Conservation (phyloP, 2,329 filamentous ascomycete species). For the Triangularia verruculosa region DNA sequence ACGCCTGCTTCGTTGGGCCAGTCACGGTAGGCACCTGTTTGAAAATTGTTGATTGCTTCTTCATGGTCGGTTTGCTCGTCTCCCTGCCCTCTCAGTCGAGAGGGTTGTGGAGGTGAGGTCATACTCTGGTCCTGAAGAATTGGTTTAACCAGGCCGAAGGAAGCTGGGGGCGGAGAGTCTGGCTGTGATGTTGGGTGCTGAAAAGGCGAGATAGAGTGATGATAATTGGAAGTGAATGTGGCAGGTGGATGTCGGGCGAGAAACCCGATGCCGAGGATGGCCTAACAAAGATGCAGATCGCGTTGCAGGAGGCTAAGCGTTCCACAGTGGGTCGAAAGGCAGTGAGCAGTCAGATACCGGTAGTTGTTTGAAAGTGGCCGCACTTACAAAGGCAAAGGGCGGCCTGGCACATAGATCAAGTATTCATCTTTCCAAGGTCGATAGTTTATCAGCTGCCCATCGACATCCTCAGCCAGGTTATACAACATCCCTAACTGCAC, state of each 20-base stretch:
- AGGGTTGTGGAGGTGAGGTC: neutral
- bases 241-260: too few species aligned
- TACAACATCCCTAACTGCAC: neutral
- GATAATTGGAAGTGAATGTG: conserved; percentile 1
- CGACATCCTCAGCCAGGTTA: neutral
- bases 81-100: neutral
- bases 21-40: conserved; percentile 34
- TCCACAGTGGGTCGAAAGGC: neutral
- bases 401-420: too few species aligned
- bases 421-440: too few species aligned
- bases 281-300: neutral
- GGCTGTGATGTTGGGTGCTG: neutral
- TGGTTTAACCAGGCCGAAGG: neutral
- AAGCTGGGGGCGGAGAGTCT: too few species aligned
- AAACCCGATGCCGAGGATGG: conserved; percentile 4
- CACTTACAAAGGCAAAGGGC: too few species aligned
- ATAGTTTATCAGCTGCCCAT: too few species aligned
- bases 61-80: neutral
- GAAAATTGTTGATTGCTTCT: neutral
- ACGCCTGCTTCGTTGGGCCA: conserved; percentile 51
- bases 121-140: too few species aligned
- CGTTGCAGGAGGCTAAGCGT: neutral
- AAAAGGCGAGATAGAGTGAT: neutral
- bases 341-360: too few species aligned
- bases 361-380: too few species aligned